Evolutionary conservation across 2,329 filamentous ascomycete species (phyloP), one percentile per base, ranked within the genome.

Genomic region (Sclerotinia borealis): DNA sequence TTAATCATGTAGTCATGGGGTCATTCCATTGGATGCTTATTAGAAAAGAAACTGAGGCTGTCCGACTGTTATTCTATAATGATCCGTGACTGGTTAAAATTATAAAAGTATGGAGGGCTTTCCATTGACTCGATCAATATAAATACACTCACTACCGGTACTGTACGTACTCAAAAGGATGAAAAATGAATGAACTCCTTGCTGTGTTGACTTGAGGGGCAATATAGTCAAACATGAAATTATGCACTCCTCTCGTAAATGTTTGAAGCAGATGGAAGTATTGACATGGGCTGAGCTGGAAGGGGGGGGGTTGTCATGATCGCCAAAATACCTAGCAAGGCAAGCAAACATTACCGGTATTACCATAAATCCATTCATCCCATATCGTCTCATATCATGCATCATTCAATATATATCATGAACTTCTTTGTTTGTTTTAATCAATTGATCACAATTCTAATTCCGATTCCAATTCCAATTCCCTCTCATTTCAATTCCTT

Each of bases 31-130:
- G 49, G 59, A 36, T 47, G 15, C 22, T 25, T 39, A 27, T 47
- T n/a, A n/a, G n/a, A n/a, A n/a, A n/a, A n/a, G 43, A 9, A 55
- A 55, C 27, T 54, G 59, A 55, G 59, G 59, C 49, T 61, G 49
- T 47, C 59, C 37, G 59, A 61, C 48, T 34, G 22, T 45, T 15
- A 25, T 19, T 25, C 25, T 7, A 41, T 29, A 17, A 29, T 29
- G 37, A 27, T 55, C 51, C 22, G 17, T 55, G 36, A 41, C 22
- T n/a, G 51, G 19, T 29, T 55, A 11, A 25, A 55, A 22, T 47
- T 15, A 15, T 17, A 34, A 54, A 17, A 22, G 17, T 39, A 39
- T 39, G 41, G 3, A 22, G 41, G n/a, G 41, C n/a, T n/a, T n/a
- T n/a, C n/a, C n/a, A n/a, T n/a, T 52, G 10, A 37, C 22, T 25